A percentile compares a stretch with the other conserved stretches of the same genome.
phyloP scores from a whole-genome alignment of 139 green algal genomes.

The Volvox reticuliferus region DNA sequence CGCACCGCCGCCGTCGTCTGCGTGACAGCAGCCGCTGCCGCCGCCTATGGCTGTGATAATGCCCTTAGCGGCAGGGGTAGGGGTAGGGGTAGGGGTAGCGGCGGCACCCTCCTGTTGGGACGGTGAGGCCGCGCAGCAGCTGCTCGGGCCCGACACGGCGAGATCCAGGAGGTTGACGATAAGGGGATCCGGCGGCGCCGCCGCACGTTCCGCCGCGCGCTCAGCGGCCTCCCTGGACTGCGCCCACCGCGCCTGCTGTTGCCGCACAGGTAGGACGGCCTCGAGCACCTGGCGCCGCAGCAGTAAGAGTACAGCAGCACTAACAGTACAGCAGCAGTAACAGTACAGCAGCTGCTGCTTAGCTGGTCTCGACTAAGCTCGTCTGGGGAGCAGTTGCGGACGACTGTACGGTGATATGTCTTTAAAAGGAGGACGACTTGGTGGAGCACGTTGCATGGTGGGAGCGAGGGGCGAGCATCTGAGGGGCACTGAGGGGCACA shows the following conservation, averaged over 20 bases:
- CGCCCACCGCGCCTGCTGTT: neutral
- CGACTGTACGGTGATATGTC: neutral
- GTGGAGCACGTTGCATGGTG: neutral
- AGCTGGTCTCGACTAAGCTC: neutral
- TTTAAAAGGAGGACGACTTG: neutral
- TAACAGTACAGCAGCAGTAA: neutral
- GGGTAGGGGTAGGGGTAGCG: too few species aligned
- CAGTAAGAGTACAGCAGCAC: neutral
- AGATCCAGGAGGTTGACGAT: conserved; percentile 9
- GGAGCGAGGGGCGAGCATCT: too few species aligned
- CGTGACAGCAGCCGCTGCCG: neutral
- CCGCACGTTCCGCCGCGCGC: neutral
- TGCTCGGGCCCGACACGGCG: neutral
- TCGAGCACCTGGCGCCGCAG: conserved; percentile 1
- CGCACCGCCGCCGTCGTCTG: neutral
- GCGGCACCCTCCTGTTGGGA: neutral
- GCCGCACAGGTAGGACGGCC: conserved; percentile 11
- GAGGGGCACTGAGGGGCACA: too few species aligned
- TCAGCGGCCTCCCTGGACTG: neutral
- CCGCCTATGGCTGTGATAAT: too few species aligned
- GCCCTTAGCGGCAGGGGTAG: too few species aligned
- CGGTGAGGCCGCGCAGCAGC: conserved; percentile 14
- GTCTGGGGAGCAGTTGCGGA: neutral
- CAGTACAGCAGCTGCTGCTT: neutral
- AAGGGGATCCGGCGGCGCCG: neutral